Percentiles rank a stretch among this genome's conserved stretches.
These are phyloP conservation scores for Phaeosphaeria sp. DNA, from an alignment of 2,329 filamentous ascomycete genomes.

Conservation along the genomic window DNA sequence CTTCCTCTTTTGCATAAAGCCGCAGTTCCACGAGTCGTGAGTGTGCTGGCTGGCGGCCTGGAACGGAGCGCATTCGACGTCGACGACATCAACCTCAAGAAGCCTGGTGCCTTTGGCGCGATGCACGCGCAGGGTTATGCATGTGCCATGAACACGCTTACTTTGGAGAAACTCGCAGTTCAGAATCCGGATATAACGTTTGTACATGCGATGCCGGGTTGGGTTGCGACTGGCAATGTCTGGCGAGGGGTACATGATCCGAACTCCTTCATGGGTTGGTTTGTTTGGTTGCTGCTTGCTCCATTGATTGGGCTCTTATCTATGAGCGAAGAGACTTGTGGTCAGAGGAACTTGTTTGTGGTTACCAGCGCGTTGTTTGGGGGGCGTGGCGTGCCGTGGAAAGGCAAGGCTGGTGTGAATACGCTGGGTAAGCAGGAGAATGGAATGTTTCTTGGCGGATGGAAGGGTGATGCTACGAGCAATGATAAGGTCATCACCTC, in stretches of 20 bases:
- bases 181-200: neutral
- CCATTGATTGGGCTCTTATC: conserved; percentile 3
- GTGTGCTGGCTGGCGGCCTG: neutral
- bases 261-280: conserved; percentile 2
- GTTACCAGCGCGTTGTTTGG: conserved; percentile 12
- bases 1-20: conserved; percentile 48
- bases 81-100: neutral
- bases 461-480: neutral
- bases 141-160: neutral
- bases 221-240: conserved; percentile 27
- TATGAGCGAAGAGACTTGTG: conserved; percentile 5
- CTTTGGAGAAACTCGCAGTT: neutral
- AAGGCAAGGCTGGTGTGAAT: conserved; percentile 2
- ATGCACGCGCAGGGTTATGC: neutral
- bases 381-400: neutral
- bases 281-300: conserved; percentile 2
- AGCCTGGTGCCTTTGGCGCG: neutral
- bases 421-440: neutral
- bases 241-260: conserved; percentile 5
- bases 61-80: neutral
- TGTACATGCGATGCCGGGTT: neutral
- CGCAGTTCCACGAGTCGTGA: neutral
- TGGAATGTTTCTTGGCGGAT: conserved; percentile 1
- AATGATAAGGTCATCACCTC: neutral
- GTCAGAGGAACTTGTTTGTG: conserved; percentile 7